Base-by-base conservation (phyloP, 1,284 basidiomycete genomes). In the Cutaneotrichosporon daszewskae region DNA sequence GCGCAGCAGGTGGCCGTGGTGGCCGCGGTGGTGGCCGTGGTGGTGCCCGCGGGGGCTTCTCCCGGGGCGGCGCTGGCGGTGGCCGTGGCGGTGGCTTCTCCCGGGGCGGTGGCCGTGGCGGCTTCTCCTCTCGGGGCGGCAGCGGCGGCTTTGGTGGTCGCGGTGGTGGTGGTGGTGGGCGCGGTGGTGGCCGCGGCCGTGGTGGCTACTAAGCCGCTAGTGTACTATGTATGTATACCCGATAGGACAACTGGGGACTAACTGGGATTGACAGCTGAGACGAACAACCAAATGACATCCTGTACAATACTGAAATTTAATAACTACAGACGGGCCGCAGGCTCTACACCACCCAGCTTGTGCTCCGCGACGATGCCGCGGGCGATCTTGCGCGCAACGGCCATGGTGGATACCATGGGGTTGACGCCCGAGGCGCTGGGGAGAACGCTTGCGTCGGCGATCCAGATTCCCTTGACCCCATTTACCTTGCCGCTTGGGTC, bases 381-480 rank as follows among this genome's bases (percentile, higher is more conserved):
- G 16, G 42, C 45, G 3, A 58, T 45, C 46, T 47, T 49, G 35
- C 46, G 37, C 22, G 49, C 51, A 16, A 55, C 45, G 11, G 58
- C 51, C 60, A 62, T 60, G 18, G 54, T 59, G 7, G 73, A 71
- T 37, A 75, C 62, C 72, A 75, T 74, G 1, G 74, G 74, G 52
- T 75, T 75, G 43, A 75, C 74, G 23, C 72, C 74, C 3, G 63
- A 63, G 4, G 71, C 66, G 35, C 66, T 68, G 9, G 70, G 71
- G 45, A 75, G 60, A 28, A 65, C 57, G 26, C 62, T 65, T 19
- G 72, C 74, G 39, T 75, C 74, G 7, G 74, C 73, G 19, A 73
- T 62, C 58, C 70, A 75, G n/a, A 75, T 60, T 14, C 65, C 62
- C 24, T 65, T 53, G 5, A 65, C 60, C 4, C 73, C 73, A 59